Evolutionary conservation across 2,329 filamentous ascomycete species (phyloP).

Genomic region (Dactylonectria estremocensis): DNA sequence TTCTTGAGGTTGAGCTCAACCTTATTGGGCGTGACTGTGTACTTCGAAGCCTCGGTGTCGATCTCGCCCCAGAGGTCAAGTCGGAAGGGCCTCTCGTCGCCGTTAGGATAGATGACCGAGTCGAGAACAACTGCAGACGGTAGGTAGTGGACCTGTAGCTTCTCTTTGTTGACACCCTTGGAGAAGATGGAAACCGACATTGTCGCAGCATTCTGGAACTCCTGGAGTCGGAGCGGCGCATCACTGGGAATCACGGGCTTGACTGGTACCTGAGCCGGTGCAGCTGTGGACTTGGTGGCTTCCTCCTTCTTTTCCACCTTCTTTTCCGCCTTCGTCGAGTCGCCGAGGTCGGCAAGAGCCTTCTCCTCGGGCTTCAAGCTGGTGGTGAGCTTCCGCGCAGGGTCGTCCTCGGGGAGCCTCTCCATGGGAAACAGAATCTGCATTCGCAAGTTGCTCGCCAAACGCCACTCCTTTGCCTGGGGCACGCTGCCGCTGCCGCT

Average conservation of each 20-base stretch:
- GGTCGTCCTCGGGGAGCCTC: conserved; percentile 60
- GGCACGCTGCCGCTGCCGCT: conserved; percentile 7
- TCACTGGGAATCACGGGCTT: conserved; percentile 44
- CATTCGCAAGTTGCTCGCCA: conserved; percentile 62
- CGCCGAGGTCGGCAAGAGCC: conserved; percentile 33
- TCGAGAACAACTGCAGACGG: conserved; percentile 48
- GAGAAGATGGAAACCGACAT: conserved; percentile 60
- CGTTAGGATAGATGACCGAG: conserved; percentile 55
- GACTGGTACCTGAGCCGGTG: conserved; percentile 8
- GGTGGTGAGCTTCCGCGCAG: conserved; percentile 63
- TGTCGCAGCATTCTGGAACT: conserved; percentile 54
- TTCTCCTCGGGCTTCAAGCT: conserved; percentile 51
- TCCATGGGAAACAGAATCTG: conserved; percentile 64
- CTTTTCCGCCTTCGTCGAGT: background rate
- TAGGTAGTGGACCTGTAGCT: conserved; percentile 56
- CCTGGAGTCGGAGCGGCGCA: conserved; percentile 49
- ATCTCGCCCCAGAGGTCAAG: conserved; percentile 77
- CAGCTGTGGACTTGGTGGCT: background rate
- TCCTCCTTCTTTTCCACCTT: conserved; percentile 21
- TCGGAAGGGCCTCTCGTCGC: conserved; percentile 74
- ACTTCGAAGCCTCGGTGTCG: conserved; percentile 72
- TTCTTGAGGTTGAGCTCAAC: conserved; percentile 85
- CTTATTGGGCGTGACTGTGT: conserved; percentile 81
- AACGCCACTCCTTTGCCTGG: conserved; percentile 52
- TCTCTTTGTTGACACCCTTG: conserved; percentile 59